Percentiles rank a stretch among this genome's conserved stretches.
Evolutionary conservation across 2,329 filamentous ascomycete genomes (phyloP).

Genomic region (Neonectria neomacrospora): DNA sequence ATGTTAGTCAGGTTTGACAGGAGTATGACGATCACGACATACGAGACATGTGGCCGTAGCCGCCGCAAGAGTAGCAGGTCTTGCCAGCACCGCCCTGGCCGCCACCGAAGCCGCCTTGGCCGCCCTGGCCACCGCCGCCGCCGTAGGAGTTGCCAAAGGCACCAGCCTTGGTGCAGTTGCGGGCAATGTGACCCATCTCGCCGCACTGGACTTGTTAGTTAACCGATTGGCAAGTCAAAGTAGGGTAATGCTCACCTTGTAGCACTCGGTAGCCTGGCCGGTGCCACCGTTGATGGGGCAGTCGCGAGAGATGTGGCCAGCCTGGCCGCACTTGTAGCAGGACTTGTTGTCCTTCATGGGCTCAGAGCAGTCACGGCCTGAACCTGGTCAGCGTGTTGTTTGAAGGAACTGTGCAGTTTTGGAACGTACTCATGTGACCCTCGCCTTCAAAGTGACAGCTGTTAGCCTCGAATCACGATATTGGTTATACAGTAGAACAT

Average conservation of each 20-base stretch:
- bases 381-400: slow-evolving; percentile 27
- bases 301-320: slow-evolving; percentile 93
- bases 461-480: slow-evolving; percentile 36
- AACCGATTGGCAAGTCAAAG: neutral
- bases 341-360: slow-evolving; percentile 87
- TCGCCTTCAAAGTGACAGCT: slow-evolving; percentile 54
- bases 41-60: slow-evolving; percentile 96
- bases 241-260: slow-evolving; percentile 69
- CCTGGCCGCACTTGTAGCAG: slow-evolving; percentile 82
- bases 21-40: slow-evolving; percentile 48
- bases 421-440: slow-evolving; percentile 81
- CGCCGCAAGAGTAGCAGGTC: slow-evolving; percentile 98
- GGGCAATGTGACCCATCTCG: slow-evolving; percentile 94
- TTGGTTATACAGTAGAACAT: slow-evolving; percentile 49
- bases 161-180: slow-evolving; percentile 80
- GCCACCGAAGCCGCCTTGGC: slow-evolving; percentile 50
- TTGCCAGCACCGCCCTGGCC: slow-evolving; percentile 66
- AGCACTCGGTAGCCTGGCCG: slow-evolving; percentile 77
- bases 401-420: neutral
- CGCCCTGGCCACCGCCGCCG: slow-evolving; percentile 61
- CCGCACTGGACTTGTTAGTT: slow-evolving; percentile 71
- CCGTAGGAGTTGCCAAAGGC: slow-evolving; percentile 61
- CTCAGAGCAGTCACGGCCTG: slow-evolving; percentile 89
- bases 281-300: slow-evolving; percentile 69
- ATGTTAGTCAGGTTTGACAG: slow-evolving; percentile 33